These are phyloP conservation scores for Silene vulgaris DNA, from an alignment of 179 eudicot species.

Conservation along the genomic window DNA sequence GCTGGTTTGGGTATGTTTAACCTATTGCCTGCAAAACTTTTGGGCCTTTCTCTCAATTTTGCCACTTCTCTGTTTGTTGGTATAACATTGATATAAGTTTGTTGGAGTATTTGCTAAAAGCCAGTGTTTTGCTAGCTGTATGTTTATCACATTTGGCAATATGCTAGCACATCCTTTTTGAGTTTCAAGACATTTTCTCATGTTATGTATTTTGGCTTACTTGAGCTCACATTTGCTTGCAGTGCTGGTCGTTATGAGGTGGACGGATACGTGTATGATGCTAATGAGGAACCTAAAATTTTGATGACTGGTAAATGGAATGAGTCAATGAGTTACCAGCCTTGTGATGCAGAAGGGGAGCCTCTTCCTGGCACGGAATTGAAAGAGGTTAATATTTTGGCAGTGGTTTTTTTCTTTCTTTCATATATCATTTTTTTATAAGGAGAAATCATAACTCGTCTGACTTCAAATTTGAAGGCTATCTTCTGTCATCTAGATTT, in stretches of 20 bases:
- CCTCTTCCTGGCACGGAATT: constrained; percentile 82
- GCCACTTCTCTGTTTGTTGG: background rate
- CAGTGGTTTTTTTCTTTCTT: constrained; percentile 30
- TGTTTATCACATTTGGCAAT: background rate
- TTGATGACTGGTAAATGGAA: constrained; percentile 98
- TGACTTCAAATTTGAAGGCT: constrained; percentile 7
- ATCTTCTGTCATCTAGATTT: background rate
- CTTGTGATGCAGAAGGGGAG: constrained; percentile 92
- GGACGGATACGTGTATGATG: constrained; percentile 93
- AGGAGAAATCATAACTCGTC: background rate
- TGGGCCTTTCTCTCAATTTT: background rate
- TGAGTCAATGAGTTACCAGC: constrained; percentile 83
- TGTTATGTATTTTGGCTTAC: constrained; percentile 4
- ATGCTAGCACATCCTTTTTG: constrained; percentile 1
- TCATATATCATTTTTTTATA: too few relatives aligned
- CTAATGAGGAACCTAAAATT: constrained; percentile 86
- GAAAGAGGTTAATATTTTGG: constrained; percentile 58
- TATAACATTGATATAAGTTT: background rate
- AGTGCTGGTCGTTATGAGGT: constrained; percentile 97
- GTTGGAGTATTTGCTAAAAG: background rate
- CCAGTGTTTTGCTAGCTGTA: constrained; percentile 8
- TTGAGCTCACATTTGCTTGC: constrained; percentile 25
- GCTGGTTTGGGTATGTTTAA: constrained; percentile 91
- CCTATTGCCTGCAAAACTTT: constrained; percentile 6
- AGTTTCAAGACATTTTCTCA: background rate